phyloP scores from a whole-genome alignment of 805 yeast species.

The Yamadazyma insecticola region DNA sequence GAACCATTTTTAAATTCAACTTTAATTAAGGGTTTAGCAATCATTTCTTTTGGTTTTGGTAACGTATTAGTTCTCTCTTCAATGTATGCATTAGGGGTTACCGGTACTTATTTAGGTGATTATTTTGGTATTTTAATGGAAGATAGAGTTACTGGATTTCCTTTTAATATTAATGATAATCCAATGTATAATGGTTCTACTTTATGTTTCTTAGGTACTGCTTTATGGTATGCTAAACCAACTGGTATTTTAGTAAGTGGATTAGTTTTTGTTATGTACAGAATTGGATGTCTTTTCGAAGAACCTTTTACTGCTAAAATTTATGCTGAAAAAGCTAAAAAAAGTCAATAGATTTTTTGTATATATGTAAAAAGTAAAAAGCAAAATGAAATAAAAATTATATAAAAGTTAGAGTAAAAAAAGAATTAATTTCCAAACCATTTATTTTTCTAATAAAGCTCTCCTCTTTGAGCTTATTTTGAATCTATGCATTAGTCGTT shows the following conservation, averaged over 20 bases:
- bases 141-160: constrained; percentile 85
- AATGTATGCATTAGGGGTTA: constrained; percentile 90
- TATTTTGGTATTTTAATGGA: constrained; percentile 95
- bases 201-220: constrained; percentile 85
- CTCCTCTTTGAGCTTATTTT: not conserved
- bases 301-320: constrained; percentile 95
- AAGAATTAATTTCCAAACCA: not conserved
- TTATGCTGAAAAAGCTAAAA: constrained; percentile 45
- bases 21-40: constrained; percentile 48
- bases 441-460: not conserved
- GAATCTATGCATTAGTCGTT: too few species aligned
- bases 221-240: constrained; percentile 83
- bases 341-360: too few species aligned
- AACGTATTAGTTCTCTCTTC: constrained; percentile 77
- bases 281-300: constrained; percentile 79
- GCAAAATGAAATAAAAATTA: not conserved
- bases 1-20: constrained; percentile 41
- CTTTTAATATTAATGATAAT: constrained; percentile 84
- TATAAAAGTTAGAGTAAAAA: not conserved
- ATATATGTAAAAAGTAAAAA: not conserved
- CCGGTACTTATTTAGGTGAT: constrained; percentile 96
- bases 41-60: constrained; percentile 57
- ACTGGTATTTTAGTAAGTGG: constrained; percentile 74
- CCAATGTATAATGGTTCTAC: constrained; percentile 98
- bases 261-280: constrained; percentile 77